Evolutionary conservation across 495 filamentous ascomycete genomes (phyloP).

Genomic region (Neurospora sp.): DNA sequence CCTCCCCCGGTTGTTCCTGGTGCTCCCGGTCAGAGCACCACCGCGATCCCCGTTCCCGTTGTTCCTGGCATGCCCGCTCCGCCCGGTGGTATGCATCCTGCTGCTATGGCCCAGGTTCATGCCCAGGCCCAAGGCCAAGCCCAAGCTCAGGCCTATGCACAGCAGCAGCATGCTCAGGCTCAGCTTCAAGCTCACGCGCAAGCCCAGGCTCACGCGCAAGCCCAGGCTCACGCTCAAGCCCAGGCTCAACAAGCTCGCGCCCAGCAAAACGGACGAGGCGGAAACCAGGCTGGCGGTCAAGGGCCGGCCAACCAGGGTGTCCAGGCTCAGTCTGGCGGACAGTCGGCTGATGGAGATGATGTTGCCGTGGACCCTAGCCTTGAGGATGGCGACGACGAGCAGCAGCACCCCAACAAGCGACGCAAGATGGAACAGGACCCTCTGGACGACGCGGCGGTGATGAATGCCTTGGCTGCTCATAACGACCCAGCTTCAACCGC

Average conservation of each 20-base stretch:
- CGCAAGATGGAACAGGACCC: constrained; percentile 3
- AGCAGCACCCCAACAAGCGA: constrained; percentile 5
- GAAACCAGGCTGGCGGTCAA: neutral
- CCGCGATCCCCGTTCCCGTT: neutral
- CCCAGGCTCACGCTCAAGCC: neutral
- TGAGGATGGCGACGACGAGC: constrained; percentile 17
- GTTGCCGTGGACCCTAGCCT: constrained; percentile 23
- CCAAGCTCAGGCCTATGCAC: neutral
- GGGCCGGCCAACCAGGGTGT: neutral
- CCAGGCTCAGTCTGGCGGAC: constrained; percentile 4
- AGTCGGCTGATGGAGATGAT: constrained; percentile 10
- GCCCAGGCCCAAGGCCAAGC: neutral
- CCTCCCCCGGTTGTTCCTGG: neutral
- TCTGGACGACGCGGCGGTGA: constrained; percentile 30
- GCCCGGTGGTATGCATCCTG: neutral
- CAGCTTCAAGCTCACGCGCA: neutral
- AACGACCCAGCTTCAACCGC: constrained; percentile 20
- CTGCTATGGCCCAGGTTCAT: neutral
- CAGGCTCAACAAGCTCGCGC: neutral
- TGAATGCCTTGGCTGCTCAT: constrained; percentile 28
- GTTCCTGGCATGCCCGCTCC: constrained; percentile 1
- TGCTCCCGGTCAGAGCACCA: constrained; percentile 1
- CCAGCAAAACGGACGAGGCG: neutral
- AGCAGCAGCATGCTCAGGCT: neutral
- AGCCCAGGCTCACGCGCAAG: neutral